Evolutionary conservation across 352 stramenopile genomes (phyloP).

Genomic region (Pythium dissotocum): DNA sequence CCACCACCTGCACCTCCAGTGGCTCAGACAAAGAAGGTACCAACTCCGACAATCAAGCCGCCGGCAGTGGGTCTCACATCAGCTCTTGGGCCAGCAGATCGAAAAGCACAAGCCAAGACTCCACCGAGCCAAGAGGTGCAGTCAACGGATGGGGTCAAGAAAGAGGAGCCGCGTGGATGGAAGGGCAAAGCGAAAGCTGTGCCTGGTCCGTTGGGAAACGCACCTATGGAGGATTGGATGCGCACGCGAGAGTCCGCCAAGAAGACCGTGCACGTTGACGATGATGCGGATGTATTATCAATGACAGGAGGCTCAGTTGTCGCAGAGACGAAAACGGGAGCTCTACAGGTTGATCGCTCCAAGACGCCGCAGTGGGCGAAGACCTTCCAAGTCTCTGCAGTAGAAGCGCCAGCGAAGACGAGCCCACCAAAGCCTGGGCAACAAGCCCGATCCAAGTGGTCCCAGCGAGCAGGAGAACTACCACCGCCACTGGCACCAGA

Average conservation of each 20-base stretch:
- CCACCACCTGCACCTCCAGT: constrained; percentile 33
- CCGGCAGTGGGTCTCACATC: background rate
- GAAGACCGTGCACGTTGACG: constrained; percentile 37
- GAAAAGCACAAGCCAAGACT: constrained; percentile 14
- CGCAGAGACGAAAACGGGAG: background rate
- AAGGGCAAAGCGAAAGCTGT: constrained; percentile 46
- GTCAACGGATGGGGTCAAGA: background rate
- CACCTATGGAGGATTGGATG: constrained; percentile 79
- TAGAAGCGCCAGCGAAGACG: constrained; percentile 13
- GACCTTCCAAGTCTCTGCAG: constrained; percentile 30
- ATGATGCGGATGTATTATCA: constrained; percentile 11
- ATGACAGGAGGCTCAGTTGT: background rate
- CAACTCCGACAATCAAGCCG: background rate
- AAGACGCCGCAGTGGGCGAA: constrained; percentile 65
- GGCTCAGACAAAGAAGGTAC: constrained; percentile 8
- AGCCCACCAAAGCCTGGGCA: constrained; percentile 17
- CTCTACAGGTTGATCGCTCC: constrained; percentile 46
- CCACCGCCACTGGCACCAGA: background rate
- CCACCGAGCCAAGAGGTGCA: background rate
- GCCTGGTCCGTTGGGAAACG: constrained; percentile 51
- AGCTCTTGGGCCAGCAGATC: background rate
- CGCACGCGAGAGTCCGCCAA: constrained; percentile 55
- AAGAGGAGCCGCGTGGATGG: constrained; percentile 30
- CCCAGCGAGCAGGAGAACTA: constrained; percentile 4
- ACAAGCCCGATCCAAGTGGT: constrained; percentile 16